Percentiles rank a stretch among this genome's conserved stretches.
Evolutionary conservation across 2,329 filamentous ascomycete species (phyloP).

Genomic region (Cercospora citrullina): DNA sequence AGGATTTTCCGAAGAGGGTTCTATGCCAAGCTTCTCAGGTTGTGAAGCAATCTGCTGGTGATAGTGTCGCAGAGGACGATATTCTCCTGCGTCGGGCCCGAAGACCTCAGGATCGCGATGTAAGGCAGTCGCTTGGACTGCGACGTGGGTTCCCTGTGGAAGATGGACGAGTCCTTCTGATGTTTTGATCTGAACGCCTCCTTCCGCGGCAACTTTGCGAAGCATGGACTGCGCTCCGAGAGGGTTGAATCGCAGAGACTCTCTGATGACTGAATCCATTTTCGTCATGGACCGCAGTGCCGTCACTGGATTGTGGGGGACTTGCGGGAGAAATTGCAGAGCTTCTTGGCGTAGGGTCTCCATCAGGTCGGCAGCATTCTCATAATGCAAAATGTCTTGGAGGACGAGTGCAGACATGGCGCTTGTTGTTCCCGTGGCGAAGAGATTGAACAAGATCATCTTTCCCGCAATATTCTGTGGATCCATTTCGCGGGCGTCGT

Average conservation of each 20-base stretch:
- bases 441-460: slow-evolving; percentile 28
- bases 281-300: not conserved
- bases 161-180: slow-evolving; percentile 25
- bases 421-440: slow-evolving; percentile 28
- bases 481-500: slow-evolving; percentile 10
- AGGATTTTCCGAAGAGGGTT: not conserved
- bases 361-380: slow-evolving; percentile 3
- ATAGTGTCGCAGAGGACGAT: slow-evolving; percentile 29
- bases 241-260: slow-evolving; percentile 27
- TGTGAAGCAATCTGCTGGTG: not conserved
- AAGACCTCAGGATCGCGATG: slow-evolving; percentile 31
- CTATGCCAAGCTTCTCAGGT: not conserved
- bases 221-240: slow-evolving; percentile 20
- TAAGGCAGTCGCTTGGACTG: slow-evolving; percentile 21
- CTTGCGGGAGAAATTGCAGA: not conserved
- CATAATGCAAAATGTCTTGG: slow-evolving; percentile 20
- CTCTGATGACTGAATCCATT: slow-evolving; percentile 32
- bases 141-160: slow-evolving; percentile 28
- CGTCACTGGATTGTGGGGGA: not conserved
- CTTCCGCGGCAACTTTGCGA: slow-evolving; percentile 25
- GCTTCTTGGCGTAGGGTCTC: not conserved
- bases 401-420: slow-evolving; percentile 23
- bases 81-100: slow-evolving; percentile 23
- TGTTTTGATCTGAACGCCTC: slow-evolving; percentile 26
- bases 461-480: slow-evolving; percentile 20